phyloP scores from a whole-genome alignment of 2,329 filamentous ascomycete species.

The Albophoma yamanashiensis region DNA sequence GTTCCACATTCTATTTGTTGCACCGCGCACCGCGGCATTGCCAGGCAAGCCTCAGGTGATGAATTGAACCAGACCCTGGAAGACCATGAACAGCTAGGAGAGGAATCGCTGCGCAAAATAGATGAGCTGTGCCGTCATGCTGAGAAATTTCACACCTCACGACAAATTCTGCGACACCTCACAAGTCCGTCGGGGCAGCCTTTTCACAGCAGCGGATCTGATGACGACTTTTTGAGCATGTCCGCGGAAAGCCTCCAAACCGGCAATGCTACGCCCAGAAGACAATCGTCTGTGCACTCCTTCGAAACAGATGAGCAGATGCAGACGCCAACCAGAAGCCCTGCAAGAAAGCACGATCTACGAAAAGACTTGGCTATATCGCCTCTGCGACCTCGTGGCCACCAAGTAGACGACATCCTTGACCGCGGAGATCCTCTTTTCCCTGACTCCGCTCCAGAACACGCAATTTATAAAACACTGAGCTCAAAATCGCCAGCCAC shows the following conservation, averaged over 20 bases:
- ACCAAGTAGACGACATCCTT: constrained; percentile 1
- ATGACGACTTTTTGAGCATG: not conserved
- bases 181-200: constrained; percentile 6
- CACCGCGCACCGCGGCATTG: constrained; percentile 6
- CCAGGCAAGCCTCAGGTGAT: not conserved
- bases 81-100: constrained; percentile 6
- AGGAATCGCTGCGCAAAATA: constrained; percentile 11
- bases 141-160: constrained; percentile 19
- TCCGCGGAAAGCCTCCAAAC: not conserved
- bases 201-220: constrained; percentile 1
- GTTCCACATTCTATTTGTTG: constrained; percentile 22
- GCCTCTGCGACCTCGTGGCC: not conserved
- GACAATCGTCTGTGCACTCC: not conserved
- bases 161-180: constrained; percentile 24
- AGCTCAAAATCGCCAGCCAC: not conserved
- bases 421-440: not conserved
- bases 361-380: not conserved
- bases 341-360: not conserved
- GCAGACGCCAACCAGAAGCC: not conserved
- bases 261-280: not conserved
- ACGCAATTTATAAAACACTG: not conserved
- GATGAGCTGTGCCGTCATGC: constrained; percentile 21
- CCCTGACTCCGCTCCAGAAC: not conserved
- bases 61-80: not conserved
- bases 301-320: not conserved